These are phyloP conservation scores for Cystobasidium onofrii DNA, from an alignment of 768 basidiomycete species.

Conservation along the genomic window DNA sequence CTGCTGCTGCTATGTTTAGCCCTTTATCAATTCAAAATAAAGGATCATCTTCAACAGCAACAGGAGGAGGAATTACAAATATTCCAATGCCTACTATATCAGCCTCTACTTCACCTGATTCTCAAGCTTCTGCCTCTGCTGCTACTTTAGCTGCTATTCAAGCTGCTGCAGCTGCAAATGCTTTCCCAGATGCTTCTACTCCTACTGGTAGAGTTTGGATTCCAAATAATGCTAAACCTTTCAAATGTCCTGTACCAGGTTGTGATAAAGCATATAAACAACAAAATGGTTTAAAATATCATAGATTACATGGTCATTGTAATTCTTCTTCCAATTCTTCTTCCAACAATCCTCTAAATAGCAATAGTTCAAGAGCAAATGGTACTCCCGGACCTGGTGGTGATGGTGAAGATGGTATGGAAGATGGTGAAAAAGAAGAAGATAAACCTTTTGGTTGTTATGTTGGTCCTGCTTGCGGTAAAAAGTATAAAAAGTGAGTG, in stretches of 20 bases:
- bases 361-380: constrained; percentile 31
- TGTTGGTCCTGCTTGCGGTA: constrained; percentile 51
- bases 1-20: constrained; percentile 25
- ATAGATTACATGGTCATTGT: constrained; percentile 42
- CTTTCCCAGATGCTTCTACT: constrained; percentile 24
- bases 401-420: constrained; percentile 44
- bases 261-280: constrained; percentile 46
- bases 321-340: no score
- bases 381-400: background rate
- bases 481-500: constrained; percentile 75
- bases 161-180: constrained; percentile 31
- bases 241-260: constrained; percentile 50
- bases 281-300: constrained; percentile 45
- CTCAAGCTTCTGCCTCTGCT: constrained; percentile 52
- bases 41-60: background rate
- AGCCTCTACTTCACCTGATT: constrained; percentile 48
- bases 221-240: constrained; percentile 59
- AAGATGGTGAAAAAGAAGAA: constrained; percentile 49
- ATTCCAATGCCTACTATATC: constrained; percentile 15
- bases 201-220: constrained; percentile 33
- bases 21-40: constrained; percentile 10
- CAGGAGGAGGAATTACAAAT: no score
- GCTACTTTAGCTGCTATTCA: constrained; percentile 49
- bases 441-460: constrained; percentile 36
- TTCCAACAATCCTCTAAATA: constrained; percentile 28